Evolutionary conservation across 176 grass and related monocot genomes (phyloP).

Genomic region (Carex cristatella): DNA sequence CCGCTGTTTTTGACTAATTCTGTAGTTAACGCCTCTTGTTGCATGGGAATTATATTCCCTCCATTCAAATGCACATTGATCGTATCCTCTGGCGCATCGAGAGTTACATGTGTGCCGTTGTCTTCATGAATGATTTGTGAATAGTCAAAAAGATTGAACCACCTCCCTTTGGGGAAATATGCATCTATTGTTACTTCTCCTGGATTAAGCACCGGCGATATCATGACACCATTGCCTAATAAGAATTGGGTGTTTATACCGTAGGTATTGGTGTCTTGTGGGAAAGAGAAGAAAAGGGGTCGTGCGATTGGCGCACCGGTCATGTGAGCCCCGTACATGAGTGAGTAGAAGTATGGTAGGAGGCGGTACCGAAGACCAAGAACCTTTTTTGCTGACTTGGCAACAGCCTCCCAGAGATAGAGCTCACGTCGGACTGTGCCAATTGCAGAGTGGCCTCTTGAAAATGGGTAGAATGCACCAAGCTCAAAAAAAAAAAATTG

Average conservation of each 20-base stretch:
- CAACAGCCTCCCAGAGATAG: slow-evolving; percentile 63
- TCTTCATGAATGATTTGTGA: slow-evolving; percentile 2
- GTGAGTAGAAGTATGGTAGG: slow-evolving; percentile 67
- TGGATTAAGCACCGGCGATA: slow-evolving; percentile 49
- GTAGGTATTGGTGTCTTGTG: slow-evolving; percentile 41
- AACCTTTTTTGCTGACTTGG: slow-evolving; percentile 50
- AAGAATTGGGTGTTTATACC: slow-evolving; percentile 54
- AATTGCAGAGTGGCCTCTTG: slow-evolving; percentile 60
- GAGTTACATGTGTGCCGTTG: slow-evolving; percentile 28
- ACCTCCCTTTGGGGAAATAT: slow-evolving; percentile 57
- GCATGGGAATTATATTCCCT: slow-evolving; percentile 49
- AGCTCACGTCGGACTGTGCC: slow-evolving; percentile 51
- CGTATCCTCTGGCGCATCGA: slow-evolving; percentile 42
- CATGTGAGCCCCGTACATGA: slow-evolving; percentile 68
- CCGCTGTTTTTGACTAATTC: slow-evolving; percentile 21
- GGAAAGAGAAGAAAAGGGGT: slow-evolving; percentile 91
- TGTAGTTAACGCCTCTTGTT: slow-evolving; percentile 41
- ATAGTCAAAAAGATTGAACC: slow-evolving; percentile 67
- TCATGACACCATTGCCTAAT: slow-evolving; percentile 51
- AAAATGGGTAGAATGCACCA: slow-evolving; percentile 88
- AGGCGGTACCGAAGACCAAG: slow-evolving; percentile 66
- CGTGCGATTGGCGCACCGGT: slow-evolving; percentile 59
- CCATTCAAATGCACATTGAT: slow-evolving; percentile 59
- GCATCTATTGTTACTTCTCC: slow-evolving; percentile 40
- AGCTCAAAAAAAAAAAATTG: slow-evolving; percentile 31